A percentile compares a stretch with the other conserved stretches of the same genome.
These are phyloP conservation scores for Amauroascus verrucosus DNA, from an alignment of 2,329 filamentous ascomycete genomes.

Conservation along the genomic window DNA sequence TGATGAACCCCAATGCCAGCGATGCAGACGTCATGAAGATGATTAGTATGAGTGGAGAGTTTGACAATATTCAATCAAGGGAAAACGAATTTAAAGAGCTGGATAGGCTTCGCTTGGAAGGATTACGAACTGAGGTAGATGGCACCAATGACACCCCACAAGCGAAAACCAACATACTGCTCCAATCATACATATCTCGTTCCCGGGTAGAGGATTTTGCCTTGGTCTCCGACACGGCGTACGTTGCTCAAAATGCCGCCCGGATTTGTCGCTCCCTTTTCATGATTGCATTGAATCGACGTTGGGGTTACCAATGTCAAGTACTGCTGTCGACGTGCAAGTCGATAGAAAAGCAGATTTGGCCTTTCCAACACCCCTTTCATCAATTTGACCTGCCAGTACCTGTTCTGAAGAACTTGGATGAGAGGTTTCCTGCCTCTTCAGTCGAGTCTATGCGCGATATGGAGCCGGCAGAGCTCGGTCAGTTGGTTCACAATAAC, in stretches of 20 bases:
- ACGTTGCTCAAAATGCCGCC: slow-evolving; percentile 89
- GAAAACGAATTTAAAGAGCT: slow-evolving; percentile 87
- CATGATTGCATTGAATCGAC: slow-evolving; percentile 90
- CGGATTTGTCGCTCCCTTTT: slow-evolving; percentile 91
- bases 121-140: slow-evolving; percentile 67
- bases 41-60: slow-evolving; percentile 96
- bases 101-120: slow-evolving; percentile 58
- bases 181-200: slow-evolving; percentile 88
- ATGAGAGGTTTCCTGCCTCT: slow-evolving; percentile 61
- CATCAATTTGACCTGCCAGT: slow-evolving; percentile 88
- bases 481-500: slow-evolving; percentile 79
- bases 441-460: slow-evolving; percentile 79
- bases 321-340: slow-evolving; percentile 87
- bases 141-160: slow-evolving; percentile 59
- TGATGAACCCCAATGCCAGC: slow-evolving; percentile 77
- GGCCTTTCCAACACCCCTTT: slow-evolving; percentile 89
- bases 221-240: slow-evolving; percentile 79
- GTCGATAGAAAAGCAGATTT: slow-evolving; percentile 91
- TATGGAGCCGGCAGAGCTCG: slow-evolving; percentile 88
- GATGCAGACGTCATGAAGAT: slow-evolving; percentile 91
- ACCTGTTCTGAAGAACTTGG: slow-evolving; percentile 71
- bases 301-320: slow-evolving; percentile 92
- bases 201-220: slow-evolving; percentile 88
- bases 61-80: slow-evolving; percentile 89
- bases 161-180: slow-evolving; percentile 86